Evolutionary conservation across 768 basidiomycete genomes (phyloP), one percentile per base, ranked within the genome.

Genomic region (Tylopilus balloui): DNA sequence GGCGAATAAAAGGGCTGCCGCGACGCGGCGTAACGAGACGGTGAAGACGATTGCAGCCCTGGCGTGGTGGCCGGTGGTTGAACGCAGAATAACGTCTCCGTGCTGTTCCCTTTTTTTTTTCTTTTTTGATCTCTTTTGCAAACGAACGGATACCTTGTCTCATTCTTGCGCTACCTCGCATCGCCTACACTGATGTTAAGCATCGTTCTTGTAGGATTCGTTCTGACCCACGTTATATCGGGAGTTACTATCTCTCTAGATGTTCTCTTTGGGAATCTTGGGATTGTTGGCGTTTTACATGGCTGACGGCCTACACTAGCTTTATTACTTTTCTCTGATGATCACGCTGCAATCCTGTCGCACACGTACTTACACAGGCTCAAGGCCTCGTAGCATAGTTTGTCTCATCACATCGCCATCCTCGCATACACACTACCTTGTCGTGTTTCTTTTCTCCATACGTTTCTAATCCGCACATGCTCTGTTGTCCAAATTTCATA

Each of bases 1-100:
- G 78, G 38, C 71, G 71, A 42, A 75, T 82, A 39, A 80, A 79
- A 67, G 80, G 78, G 47, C 70, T 83, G 40, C 81, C 81, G 38
- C 78, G 68, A 40, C 74, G 66, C 3, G 68, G 67, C 32, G 57
- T n/a, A n/a, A n/a, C 17, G 39, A 64, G 65, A 50, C 62, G 66
- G 35, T 58, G 39, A 63, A 25, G 37, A 17, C 46, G 45, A 56
- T 39, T 34, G 31, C 42, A 31, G 48, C 44, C 21, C 17, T 34
- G 49, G 47, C 28, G 42, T 34, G 54, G 54, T 50, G 54, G 49
- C 36, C n/a, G 24, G 48, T 53, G 51, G 52, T 50, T 36, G 47
- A 48, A 58, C 31, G 15, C 38, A 20, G 49, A 42, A 45, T 32
- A 14, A 57, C 27, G 37, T 47, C 32, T 45, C 52, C 20, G 34